These are phyloP conservation scores for Fusarium sp. DNA, from an alignment of 2,329 filamentous ascomycete species.

Conservation along the genomic window DNA sequence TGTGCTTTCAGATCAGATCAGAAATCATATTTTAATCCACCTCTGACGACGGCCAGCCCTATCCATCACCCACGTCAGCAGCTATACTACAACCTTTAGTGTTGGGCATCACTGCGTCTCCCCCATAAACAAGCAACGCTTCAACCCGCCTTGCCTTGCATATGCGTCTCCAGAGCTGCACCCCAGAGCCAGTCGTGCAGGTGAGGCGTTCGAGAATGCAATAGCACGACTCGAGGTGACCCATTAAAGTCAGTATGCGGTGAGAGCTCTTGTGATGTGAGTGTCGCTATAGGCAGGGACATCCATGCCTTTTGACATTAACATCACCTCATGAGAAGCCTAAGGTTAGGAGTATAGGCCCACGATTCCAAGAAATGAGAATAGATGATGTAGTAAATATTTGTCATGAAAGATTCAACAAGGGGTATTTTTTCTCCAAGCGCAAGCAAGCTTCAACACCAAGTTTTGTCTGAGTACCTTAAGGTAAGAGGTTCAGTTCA, in stretches of 20 bases:
- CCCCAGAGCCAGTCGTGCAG: slow-evolving; percentile 36
- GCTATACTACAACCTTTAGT: slow-evolving; percentile 8
- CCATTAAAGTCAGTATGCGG: slow-evolving; percentile 11
- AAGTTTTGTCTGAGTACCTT: slow-evolving; percentile 27
- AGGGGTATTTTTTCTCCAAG: slow-evolving; percentile 40
- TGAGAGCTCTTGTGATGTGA: slow-evolving; percentile 13
- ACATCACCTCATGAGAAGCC: slow-evolving; percentile 14
- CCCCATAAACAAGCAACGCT: slow-evolving; percentile 10
- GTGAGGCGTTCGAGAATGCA: slow-evolving; percentile 22
- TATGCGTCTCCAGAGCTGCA: slow-evolving; percentile 21
- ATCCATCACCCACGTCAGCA: slow-evolving; percentile 29
- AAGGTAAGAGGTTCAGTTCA: slow-evolving; percentile 3
- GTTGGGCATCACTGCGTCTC: slow-evolving; percentile 44
- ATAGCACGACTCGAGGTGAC: slow-evolving; percentile 5
- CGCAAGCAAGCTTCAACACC: slow-evolving; percentile 36
- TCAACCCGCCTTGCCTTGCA: slow-evolving; percentile 20
- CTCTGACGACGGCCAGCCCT: slow-evolving; percentile 1
- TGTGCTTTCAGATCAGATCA: not conserved
- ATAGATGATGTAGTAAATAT: slow-evolving; percentile 25
- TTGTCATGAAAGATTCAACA: slow-evolving; percentile 26
- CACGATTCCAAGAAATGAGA: slow-evolving; percentile 22
- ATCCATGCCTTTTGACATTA: slow-evolving; percentile 12
- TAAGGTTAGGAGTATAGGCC: no score
- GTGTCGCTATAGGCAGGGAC: slow-evolving; percentile 7
- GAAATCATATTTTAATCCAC: slow-evolving; percentile 1